Percentiles rank a stretch among this genome's conserved stretches.
Conservation (phyloP, 2,329 filamentous ascomycete species). For the Fusarium nematophilum region DNA sequence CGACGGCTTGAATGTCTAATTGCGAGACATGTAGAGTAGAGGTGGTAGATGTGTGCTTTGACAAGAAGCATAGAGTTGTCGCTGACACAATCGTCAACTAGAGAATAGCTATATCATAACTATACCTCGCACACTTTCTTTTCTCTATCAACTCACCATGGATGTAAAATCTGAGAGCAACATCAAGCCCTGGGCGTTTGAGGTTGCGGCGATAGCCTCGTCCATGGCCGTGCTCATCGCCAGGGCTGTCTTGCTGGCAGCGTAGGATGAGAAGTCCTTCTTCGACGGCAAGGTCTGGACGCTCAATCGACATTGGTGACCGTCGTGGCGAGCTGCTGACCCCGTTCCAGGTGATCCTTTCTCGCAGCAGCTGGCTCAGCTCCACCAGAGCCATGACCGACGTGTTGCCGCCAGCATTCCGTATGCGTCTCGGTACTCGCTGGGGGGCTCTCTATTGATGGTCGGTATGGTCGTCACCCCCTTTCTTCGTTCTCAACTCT, state of each 20-base stretch:
- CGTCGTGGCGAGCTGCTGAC: constrained; percentile 17
- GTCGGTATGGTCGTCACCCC: background rate
- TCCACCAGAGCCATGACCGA: background rate
- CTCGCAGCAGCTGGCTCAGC: constrained; percentile 27
- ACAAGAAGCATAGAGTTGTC: too few species aligned
- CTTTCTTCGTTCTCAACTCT: background rate
- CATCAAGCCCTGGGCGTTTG: constrained; percentile 11
- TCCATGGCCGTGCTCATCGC: constrained; percentile 9
- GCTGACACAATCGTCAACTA: too few species aligned
- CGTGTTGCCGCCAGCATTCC: constrained; percentile 1
- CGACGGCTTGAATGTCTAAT: constrained; percentile 39
- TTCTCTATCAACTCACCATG: background rate
- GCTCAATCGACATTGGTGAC: constrained; percentile 20
- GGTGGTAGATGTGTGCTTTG: too few species aligned
- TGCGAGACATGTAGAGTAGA: background rate
- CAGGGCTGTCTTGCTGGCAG: constrained; percentile 17
- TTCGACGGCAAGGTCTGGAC: constrained; percentile 24
- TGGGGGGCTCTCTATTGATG: background rate
- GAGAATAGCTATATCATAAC: too few species aligned
- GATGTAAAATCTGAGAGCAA: background rate
- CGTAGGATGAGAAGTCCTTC: constrained; percentile 14
- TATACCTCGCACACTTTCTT: background rate
- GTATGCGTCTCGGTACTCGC: constrained; percentile 18
- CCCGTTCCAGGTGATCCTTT: too few species aligned
- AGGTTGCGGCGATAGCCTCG: constrained; percentile 7